Percentiles rank a stretch among this genome's conserved stretches.
These are phyloP conservation scores for Vitis hybrid DNA, from an alignment of 177 flowering plant genomes.

Conservation along the genomic window DNA sequence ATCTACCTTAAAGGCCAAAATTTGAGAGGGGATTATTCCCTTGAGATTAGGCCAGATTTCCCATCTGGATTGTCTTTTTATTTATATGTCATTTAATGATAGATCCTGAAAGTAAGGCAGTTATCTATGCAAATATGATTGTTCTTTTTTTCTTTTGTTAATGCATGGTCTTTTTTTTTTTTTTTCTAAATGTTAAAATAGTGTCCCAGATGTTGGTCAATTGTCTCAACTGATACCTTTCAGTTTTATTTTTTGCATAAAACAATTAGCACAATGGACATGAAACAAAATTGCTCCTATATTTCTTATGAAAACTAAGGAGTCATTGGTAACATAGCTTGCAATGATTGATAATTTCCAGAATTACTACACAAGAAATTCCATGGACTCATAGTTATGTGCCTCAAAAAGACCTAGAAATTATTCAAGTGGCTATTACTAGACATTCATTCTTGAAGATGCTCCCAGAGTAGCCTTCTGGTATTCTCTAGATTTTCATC, in stretches of 20 bases:
- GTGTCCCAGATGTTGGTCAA: no score
- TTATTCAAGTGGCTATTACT: background rate
- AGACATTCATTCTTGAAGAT: constrained; percentile 1
- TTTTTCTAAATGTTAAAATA: no score
- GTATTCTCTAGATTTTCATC: constrained; percentile 5
- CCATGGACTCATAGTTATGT: background rate
- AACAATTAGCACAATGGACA: background rate
- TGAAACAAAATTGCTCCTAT: background rate
- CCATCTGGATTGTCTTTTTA: no score
- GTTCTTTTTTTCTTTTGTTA: background rate
- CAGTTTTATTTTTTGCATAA: no score
- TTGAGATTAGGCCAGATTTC: background rate
- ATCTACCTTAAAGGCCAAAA: background rate
- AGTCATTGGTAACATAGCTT: background rate
- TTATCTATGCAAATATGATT: background rate
- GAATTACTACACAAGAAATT: background rate
- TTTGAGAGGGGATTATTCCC: background rate
- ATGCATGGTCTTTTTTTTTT: no score
- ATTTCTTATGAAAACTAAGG: background rate
- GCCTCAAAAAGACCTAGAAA: background rate
- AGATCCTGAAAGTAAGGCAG: background rate
- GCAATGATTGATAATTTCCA: background rate
- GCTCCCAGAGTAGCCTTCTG: background rate
- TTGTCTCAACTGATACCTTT: no score
- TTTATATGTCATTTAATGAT: background rate